phyloP scores from a whole-genome alignment of 768 basidiomycete species.

The Collybia sp. region DNA sequence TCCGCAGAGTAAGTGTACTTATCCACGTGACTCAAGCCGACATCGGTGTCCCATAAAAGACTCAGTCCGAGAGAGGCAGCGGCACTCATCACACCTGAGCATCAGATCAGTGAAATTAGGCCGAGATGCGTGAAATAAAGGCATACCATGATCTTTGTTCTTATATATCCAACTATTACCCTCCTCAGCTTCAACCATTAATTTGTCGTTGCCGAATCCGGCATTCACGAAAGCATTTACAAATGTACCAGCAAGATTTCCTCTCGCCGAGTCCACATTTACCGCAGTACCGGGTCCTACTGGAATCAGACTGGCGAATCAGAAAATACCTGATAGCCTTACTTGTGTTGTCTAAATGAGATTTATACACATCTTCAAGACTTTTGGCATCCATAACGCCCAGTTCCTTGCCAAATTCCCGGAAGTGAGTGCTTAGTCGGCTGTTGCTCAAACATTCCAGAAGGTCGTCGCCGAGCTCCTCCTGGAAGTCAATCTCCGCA shows the following conservation, averaged over 20 bases:
- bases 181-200: slow-evolving; percentile 95
- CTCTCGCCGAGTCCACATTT: slow-evolving; percentile 89
- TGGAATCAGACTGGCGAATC: background rate
- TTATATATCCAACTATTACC: slow-evolving; percentile 99
- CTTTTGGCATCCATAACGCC: slow-evolving; percentile 87
- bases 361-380: slow-evolving; percentile 96
- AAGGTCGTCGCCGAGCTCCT: slow-evolving; percentile 76
- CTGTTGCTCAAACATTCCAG: slow-evolving; percentile 84
- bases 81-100: slow-evolving; percentile 89
- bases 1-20: slow-evolving; percentile 96
- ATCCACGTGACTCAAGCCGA: slow-evolving; percentile 91
- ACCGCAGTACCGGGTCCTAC: slow-evolving; percentile 63
- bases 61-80: slow-evolving; percentile 91
- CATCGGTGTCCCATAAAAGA: slow-evolving; percentile 94
- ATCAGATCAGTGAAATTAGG: background rate
- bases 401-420: slow-evolving; percentile 89
- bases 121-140: background rate
- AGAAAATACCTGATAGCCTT: slow-evolving; percentile 12
- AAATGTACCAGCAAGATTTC: slow-evolving; percentile 93
- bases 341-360: slow-evolving; percentile 90
- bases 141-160: slow-evolving; percentile 94
- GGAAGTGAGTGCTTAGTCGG: slow-evolving; percentile 79
- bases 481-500: slow-evolving; percentile 49
- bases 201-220: slow-evolving; percentile 96
- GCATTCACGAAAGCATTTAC: slow-evolving; percentile 99